Evolutionary conservation across 2,329 filamentous ascomycete species (phyloP).

Genomic region (Acrodontium crateriforme): DNA sequence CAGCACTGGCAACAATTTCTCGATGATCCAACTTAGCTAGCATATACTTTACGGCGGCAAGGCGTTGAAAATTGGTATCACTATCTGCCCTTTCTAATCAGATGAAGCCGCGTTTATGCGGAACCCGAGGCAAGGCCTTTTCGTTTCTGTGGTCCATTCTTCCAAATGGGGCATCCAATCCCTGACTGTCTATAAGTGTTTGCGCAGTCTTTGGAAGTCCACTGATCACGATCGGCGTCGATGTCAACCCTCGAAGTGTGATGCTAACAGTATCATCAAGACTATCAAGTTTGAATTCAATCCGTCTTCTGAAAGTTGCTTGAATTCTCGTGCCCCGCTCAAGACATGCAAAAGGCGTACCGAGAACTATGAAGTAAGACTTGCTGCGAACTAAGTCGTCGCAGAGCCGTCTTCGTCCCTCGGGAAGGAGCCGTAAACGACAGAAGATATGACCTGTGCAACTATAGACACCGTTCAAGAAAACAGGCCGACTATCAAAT

Average conservation of each 20-base stretch:
- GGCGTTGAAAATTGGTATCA: no score
- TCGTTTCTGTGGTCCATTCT: constrained; percentile 4
- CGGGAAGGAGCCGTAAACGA: constrained; percentile 4
- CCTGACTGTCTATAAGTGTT: constrained; percentile 5
- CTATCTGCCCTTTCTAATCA: no score
- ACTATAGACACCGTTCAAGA: constrained; percentile 1
- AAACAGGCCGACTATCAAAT: constrained; percentile 5
- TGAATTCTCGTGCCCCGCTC: constrained; percentile 2
- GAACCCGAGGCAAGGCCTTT: constrained; percentile 4
- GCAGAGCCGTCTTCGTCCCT: constrained; percentile 5
- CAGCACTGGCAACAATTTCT: no score
- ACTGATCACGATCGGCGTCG: constrained; percentile 7
- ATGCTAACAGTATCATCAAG: constrained; percentile 6
- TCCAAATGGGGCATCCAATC: constrained; percentile 8
- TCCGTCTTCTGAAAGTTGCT: constrained; percentile 4
- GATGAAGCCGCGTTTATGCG: background rate
- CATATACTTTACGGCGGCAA: no score
- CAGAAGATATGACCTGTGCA: constrained; percentile 9
- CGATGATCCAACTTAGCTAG: no score
- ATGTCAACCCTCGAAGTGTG: constrained; percentile 6
- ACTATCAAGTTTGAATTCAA: constrained; percentile 4
- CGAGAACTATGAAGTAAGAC: constrained; percentile 8
- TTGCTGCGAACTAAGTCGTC: constrained; percentile 3
- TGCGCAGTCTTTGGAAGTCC: constrained; percentile 6
- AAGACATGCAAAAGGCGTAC: constrained; percentile 6